Conservation (phyloP, 352 stramenopile genomes). For the Phytophthora agathidicida region DNA sequence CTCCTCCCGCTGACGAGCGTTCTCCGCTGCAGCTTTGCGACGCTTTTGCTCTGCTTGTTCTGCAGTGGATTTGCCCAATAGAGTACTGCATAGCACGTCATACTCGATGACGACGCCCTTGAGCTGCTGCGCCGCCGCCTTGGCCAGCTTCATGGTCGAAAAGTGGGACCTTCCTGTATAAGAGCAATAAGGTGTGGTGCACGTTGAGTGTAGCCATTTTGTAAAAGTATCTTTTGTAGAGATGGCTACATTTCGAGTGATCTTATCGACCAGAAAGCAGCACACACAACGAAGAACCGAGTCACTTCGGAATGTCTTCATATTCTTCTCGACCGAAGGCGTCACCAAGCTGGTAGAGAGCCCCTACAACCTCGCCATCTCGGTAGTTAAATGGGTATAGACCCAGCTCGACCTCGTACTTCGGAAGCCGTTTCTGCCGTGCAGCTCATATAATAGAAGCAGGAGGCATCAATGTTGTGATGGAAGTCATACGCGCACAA, state of each 20-base stretch:
- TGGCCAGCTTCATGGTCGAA: slow-evolving; percentile 64
- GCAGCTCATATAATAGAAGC: too few species aligned
- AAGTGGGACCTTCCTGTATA: slow-evolving; percentile 15
- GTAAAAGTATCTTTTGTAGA: slow-evolving; percentile 1
- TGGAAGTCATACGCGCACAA: too few species aligned
- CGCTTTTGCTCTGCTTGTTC: slow-evolving; percentile 44
- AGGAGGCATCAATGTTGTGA: too few species aligned
- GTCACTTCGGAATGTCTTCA: too few species aligned
- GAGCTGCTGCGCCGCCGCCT: slow-evolving; percentile 68
- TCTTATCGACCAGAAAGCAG: too few species aligned
- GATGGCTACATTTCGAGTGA: neutral
- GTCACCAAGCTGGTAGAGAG: too few species aligned
- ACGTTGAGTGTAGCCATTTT: slow-evolving; percentile 10
- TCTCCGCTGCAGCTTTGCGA: slow-evolving; percentile 23
- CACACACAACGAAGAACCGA: too few species aligned
- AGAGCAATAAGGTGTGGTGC: slow-evolving; percentile 15
- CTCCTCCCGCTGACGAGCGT: slow-evolving; percentile 21
- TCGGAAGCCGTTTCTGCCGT: too few species aligned
- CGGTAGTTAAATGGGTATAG: too few species aligned
- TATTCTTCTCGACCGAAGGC: neutral
- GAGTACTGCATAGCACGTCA: slow-evolving; percentile 75
- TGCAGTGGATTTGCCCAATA: slow-evolving; percentile 49
- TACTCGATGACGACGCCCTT: slow-evolving; percentile 83
- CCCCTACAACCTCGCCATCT: too few species aligned
- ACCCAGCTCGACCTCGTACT: too few species aligned